These are phyloP conservation scores for Neonectria faginata DNA, from an alignment of 2,329 filamentous ascomycete genomes.

Conservation along the genomic window DNA sequence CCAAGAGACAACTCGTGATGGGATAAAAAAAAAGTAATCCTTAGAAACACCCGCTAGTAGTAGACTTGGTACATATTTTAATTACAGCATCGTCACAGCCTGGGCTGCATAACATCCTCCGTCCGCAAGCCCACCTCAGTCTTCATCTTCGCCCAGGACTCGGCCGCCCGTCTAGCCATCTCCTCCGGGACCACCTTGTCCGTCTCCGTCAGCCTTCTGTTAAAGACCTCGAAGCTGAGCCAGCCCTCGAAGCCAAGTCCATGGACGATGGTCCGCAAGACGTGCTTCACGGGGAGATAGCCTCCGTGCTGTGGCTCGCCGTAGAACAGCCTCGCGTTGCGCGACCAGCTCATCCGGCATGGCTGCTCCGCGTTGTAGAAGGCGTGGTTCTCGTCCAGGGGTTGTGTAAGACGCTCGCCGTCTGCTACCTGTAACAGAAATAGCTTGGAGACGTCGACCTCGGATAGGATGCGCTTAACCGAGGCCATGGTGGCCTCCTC, in stretches of 20 bases:
- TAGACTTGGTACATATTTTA: not conserved
- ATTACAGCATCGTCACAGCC: slow-evolving; percentile 47
- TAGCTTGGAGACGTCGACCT: slow-evolving; percentile 72
- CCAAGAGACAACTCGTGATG: not conserved
- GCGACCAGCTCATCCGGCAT: slow-evolving; percentile 78
- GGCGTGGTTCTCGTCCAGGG: slow-evolving; percentile 64
- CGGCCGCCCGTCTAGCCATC: slow-evolving; percentile 67
- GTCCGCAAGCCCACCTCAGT: slow-evolving; percentile 51
- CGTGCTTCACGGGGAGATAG: slow-evolving; percentile 74
- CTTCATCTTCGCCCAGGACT: slow-evolving; percentile 63
- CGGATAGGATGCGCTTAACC: slow-evolving; percentile 63
- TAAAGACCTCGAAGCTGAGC: slow-evolving; percentile 79
- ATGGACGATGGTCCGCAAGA: slow-evolving; percentile 71
- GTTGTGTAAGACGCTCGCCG: slow-evolving; percentile 70
- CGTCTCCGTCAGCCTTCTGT: slow-evolving; percentile 46
- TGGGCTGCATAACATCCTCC: slow-evolving; percentile 38
- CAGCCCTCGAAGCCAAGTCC: slow-evolving; percentile 75
- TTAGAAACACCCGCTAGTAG: slow-evolving; percentile 8
- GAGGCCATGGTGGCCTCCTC: slow-evolving; percentile 67
- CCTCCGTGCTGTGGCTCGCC: slow-evolving; percentile 70
- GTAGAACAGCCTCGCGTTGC: slow-evolving; percentile 74
- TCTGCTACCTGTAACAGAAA: slow-evolving; percentile 85
- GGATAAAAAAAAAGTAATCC: slow-evolving; percentile 8
- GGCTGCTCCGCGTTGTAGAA: slow-evolving; percentile 53
- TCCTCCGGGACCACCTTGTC: slow-evolving; percentile 72